phyloP scores from a whole-genome alignment of 2,329 filamentous ascomycete species.

The Xylaria sp. region DNA sequence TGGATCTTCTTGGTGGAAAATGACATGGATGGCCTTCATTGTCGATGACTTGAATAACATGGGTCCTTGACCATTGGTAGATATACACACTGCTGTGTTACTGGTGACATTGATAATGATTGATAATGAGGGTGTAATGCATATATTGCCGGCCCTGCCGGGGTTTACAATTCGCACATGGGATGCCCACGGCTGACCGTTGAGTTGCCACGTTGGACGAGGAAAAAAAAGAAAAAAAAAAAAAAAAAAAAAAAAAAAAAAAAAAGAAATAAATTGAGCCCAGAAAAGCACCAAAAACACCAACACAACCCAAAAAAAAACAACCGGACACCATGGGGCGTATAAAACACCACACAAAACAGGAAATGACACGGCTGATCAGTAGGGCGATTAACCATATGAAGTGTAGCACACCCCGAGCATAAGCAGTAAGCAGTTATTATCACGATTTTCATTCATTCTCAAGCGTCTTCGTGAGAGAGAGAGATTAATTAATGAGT shows the following conservation, averaged over 20 bases:
- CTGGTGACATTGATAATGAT: not conserved
- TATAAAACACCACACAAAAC: too few relatives aligned
- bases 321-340: too few relatives aligned
- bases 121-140: not conserved
- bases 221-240: not conserved
- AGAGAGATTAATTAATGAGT: constrained; percentile 15
- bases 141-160: constrained; percentile 1
- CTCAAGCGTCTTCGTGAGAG: constrained; percentile 3
- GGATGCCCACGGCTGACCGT: constrained; percentile 14
- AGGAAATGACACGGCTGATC: too few relatives aligned
- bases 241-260: not conserved
- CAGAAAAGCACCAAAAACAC: not conserved
- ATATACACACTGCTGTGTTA: not conserved
- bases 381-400: constrained; percentile 5
- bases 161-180: constrained; percentile 12
- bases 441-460: not conserved
- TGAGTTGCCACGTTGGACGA: constrained; percentile 15
- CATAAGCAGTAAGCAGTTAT: not conserved
- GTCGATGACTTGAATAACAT: not conserved
- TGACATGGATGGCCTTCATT: not conserved
- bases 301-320: not conserved
- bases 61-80: not conserved
- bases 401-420: not conserved
- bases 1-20: not conserved
- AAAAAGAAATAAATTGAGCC: not conserved